Evolutionary conservation across 768 basidiomycete genomes (phyloP).

Genomic region (Naganishia vaughanmartiniae): DNA sequence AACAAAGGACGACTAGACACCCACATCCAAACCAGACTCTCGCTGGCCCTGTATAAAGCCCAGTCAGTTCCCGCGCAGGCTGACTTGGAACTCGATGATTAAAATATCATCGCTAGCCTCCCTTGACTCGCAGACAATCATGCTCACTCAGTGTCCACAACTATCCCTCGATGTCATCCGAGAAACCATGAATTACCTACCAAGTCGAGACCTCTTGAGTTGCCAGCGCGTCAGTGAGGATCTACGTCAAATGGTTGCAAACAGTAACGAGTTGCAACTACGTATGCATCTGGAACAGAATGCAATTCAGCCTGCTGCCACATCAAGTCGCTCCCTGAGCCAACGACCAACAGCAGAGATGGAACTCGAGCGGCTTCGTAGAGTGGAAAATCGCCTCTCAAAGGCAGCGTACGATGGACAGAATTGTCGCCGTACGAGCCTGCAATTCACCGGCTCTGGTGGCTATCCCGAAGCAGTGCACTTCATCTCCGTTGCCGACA

Average conservation of each 20-base stretch:
- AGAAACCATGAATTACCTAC: constrained; percentile 11
- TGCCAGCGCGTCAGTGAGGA: constrained; percentile 3
- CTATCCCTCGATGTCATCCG: constrained; percentile 11
- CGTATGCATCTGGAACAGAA: constrained; percentile 15
- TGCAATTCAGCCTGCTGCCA: not conserved
- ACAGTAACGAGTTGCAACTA: constrained; percentile 6
- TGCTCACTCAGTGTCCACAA: not conserved
- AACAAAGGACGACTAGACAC: not conserved
- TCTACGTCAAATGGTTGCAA: not conserved
- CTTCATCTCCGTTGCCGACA: constrained; percentile 7
- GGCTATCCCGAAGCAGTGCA: constrained; percentile 5
- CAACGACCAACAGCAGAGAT: not conserved
- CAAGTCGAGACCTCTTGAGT: not conserved
- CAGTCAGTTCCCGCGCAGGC: not conserved
- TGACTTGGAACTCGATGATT: not conserved
- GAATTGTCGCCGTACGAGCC: not conserved
- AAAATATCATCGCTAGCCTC: not conserved
- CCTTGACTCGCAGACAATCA: not conserved
- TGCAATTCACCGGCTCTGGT: not conserved
- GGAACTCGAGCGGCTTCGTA: constrained; percentile 3
- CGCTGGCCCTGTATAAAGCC: not conserved
- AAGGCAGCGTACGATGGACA: not conserved
- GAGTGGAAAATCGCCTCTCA: not conserved
- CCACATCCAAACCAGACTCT: not conserved
- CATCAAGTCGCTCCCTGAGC: too few relatives aligned